A percentile compares a stretch with the other conserved stretches of the same genome.
phyloP scores from a whole-genome alignment of 306 rosid genomes.

The Ammopiptanthus mongolicus region DNA sequence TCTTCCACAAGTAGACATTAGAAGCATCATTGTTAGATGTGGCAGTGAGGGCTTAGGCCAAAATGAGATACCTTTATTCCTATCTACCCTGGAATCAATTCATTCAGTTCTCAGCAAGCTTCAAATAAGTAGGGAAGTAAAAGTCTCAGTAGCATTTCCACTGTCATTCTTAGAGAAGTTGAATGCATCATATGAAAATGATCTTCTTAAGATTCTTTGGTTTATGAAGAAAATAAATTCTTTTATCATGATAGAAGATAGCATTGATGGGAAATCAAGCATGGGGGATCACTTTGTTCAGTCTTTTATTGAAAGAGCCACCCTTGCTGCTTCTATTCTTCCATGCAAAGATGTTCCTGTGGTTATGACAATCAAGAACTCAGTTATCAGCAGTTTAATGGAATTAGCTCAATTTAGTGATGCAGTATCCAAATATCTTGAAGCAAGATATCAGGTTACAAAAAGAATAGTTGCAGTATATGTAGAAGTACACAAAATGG shows the following conservation, averaged over 20 bases:
- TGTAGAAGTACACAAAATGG: constrained; percentile 24
- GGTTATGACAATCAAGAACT: constrained; percentile 37
- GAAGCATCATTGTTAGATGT: constrained; percentile 37
- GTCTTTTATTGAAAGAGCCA: constrained; percentile 29
- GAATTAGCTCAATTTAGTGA: constrained; percentile 36
- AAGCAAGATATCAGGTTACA: constrained; percentile 28
- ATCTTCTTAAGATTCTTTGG: constrained; percentile 29
- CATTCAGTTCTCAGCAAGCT: constrained; percentile 34
- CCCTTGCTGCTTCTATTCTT: constrained; percentile 29
- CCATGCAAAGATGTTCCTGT: constrained; percentile 47
- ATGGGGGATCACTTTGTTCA: constrained; percentile 37
- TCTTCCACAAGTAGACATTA: constrained; percentile 35
- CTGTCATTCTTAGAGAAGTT: constrained; percentile 36
- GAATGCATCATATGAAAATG: constrained; percentile 19
- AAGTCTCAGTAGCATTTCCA: constrained; percentile 49
- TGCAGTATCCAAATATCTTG: constrained; percentile 34
- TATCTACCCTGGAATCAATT: constrained; percentile 31
- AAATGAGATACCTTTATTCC: constrained; percentile 20
- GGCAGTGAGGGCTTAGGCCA: constrained; percentile 27
- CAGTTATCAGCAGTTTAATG: constrained; percentile 23
- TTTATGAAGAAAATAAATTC: constrained; percentile 37
- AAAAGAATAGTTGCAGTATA: constrained; percentile 35
- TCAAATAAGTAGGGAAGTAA: constrained; percentile 25
- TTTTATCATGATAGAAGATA: constrained; percentile 37
- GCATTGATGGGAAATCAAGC: constrained; percentile 25